Base-by-base conservation (phyloP, 352 stramenopile genomes). In the Aphanomyces invadans region DNA sequence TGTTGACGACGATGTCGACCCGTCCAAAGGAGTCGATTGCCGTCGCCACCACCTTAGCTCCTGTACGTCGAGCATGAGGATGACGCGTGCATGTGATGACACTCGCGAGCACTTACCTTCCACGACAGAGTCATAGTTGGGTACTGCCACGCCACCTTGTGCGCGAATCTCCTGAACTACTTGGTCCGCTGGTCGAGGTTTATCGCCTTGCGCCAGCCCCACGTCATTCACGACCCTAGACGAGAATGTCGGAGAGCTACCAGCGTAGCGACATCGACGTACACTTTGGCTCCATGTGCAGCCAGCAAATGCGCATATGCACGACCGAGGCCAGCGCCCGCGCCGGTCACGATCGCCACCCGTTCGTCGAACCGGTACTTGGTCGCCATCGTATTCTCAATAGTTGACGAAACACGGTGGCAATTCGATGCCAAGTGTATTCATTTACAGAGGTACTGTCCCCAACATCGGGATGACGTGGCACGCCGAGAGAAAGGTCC, bases 1-100 rank as follows among this genome's bases (percentile, higher is more conserved):
- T 99, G 78, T 94, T 94, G 42, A 92, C 78, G n/a, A 94, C 42
- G 31, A 94, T 92, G 62, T 94, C 85, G 25, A 94, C 75, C 60
- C 86, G 83, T 21, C 80, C 81, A 39, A 82, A 94, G 33, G 61
- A 73, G 36, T 80, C 67, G 56, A 94, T 88, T 31, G 81, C 83
- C 61, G 80, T 89, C 15, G 73, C 78, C 15, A 94, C 81, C 26
- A 94, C 82, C 65, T 90, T 90, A 26, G 87, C 83, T 28, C 85
- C 65, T 67, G 26, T 25, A 2, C 23, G 21, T 44, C n/a, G 17
- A 62, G 42, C 36, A 23, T 45, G n/a, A n/a, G n/a, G n/a, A n/a
- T n/a, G n/a, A n/a, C n/a, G n/a, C 4, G 21, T 39, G 1, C 0
- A 28, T 17, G 11, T 21, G 21, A 59, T 29, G 29, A 59, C 15